Evolutionary conservation across 2,329 filamentous ascomycete species (phyloP).

Genomic region (Colletotrichum karsti): DNA sequence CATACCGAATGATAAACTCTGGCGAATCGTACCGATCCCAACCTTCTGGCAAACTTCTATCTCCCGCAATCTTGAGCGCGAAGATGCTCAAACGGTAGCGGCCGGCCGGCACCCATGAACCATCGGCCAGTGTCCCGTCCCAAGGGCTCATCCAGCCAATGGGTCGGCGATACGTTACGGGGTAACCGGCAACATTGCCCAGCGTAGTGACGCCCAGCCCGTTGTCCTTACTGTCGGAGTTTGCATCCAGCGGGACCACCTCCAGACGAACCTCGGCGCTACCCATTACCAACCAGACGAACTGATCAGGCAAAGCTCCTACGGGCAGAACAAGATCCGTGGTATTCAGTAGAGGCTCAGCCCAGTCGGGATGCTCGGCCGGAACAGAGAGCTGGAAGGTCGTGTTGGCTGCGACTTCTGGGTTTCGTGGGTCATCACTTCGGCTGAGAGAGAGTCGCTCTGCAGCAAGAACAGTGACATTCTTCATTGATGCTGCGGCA

Average conservation of each 20-base stretch:
- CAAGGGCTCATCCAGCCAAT: constrained; percentile 39
- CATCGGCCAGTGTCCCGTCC: constrained; percentile 56
- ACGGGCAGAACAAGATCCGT: not conserved
- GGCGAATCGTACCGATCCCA: constrained; percentile 44
- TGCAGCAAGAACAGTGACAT: constrained; percentile 9
- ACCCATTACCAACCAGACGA: constrained; percentile 27
- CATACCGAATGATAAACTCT: constrained; percentile 54
- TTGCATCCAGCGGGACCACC: not conserved
- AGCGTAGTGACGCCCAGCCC: constrained; percentile 11
- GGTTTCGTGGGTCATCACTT: constrained; percentile 2
- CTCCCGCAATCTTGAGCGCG: constrained; percentile 28
- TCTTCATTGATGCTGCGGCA: constrained; percentile 17
- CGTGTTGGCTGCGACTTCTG: not conserved
- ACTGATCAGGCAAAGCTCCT: constrained; percentile 11
- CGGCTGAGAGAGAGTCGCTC: constrained; percentile 1
- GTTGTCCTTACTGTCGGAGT: not conserved
- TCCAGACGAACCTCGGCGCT: constrained; percentile 26
- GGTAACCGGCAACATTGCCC: constrained; percentile 14
- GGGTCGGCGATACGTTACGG: not conserved
- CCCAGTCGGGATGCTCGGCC: constrained; percentile 3
- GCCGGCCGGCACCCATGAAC: constrained; percentile 56
- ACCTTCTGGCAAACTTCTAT: constrained; percentile 16
- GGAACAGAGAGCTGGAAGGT: constrained; percentile 21
- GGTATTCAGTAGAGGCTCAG: not conserved
- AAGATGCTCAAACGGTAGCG: constrained; percentile 52